Evolutionary conservation across 495 filamentous ascomycete genomes (phyloP).

Genomic region (Penicillium mononematosum): DNA sequence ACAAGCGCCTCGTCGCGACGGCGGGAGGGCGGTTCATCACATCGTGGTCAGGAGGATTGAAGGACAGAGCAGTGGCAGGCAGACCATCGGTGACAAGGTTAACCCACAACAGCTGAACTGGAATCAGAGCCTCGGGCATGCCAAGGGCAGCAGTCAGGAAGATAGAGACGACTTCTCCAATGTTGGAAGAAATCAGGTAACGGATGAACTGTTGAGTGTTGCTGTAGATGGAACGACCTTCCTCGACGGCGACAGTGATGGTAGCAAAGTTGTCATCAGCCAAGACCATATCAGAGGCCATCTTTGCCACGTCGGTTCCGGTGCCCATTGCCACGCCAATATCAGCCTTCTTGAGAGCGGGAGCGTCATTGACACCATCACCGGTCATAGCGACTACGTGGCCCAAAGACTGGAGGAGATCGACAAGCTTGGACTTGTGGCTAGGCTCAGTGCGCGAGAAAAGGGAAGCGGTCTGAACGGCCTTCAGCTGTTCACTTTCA

Average conservation of each 20-base stretch:
- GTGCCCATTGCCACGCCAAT: conserved; percentile 99
- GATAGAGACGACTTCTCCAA: conserved; percentile 98
- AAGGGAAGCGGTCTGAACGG: conserved; percentile 79
- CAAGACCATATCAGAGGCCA: conserved; percentile 98
- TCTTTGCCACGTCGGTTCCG: conserved; percentile 94
- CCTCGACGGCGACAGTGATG: conserved; percentile 92
- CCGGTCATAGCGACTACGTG: conserved; percentile 99
- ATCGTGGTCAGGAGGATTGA: conserved; percentile 96
- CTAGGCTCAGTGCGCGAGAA: conserved; percentile 96
- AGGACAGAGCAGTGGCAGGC: conserved; percentile 92
- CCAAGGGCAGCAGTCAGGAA: conserved; percentile 96
- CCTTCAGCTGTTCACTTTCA: conserved; percentile 74
- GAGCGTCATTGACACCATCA: conserved; percentile 98
- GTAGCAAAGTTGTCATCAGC: conserved; percentile 99
- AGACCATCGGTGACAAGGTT: conserved; percentile 98
- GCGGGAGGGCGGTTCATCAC: conserved; percentile 87
- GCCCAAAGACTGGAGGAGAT: conserved; percentile 87
- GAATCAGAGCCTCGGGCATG: conserved; percentile 97
- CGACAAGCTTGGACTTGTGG: conserved; percentile 95
- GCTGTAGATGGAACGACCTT: conserved; percentile 98
- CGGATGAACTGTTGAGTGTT: conserved; percentile 99
- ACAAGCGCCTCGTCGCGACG: conserved; percentile 91
- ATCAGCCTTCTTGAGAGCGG: conserved; percentile 96
- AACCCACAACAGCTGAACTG: conserved; percentile 97
- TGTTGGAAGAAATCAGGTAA: conserved; percentile 98